These are phyloP conservation scores for Paecilomyces sp. DNA, from an alignment of 2,329 filamentous ascomycete species.

Conservation along the genomic window DNA sequence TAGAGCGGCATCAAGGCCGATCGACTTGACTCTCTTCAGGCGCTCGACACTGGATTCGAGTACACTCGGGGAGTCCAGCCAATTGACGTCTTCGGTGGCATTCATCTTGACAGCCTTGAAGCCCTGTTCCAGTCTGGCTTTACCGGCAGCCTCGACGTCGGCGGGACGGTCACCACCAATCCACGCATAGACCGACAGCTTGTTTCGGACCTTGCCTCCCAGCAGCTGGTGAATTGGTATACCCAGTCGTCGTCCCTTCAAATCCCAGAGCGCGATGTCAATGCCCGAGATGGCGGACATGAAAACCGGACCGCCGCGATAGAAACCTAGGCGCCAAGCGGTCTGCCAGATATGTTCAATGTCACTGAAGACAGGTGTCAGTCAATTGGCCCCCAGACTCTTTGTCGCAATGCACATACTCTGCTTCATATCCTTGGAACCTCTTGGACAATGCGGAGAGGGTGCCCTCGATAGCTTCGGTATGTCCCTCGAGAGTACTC, in stretches of 20 bases:
- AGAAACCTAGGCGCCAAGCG: conserved; percentile 65
- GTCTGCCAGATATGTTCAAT: conserved; percentile 78
- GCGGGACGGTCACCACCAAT: conserved; percentile 66
- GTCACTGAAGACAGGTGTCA: conserved; percentile 42
- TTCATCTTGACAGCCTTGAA: conserved; percentile 63
- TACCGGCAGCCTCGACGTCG: conserved; percentile 58
- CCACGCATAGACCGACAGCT: conserved; percentile 68
- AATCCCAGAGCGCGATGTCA: conserved; percentile 73
- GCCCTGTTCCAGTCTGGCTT: conserved; percentile 33
- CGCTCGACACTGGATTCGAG: conserved; percentile 60
- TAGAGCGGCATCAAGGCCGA: conserved; percentile 66
- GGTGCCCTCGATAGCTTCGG: conserved; percentile 66
- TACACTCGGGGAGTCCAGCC: conserved; percentile 64
- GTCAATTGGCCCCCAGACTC: conserved; percentile 1
- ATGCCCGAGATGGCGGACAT: conserved; percentile 73
- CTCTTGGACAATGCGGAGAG: conserved; percentile 59
- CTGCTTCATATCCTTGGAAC: conserved; percentile 61
- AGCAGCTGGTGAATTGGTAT: conserved; percentile 68
- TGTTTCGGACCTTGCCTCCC: conserved; percentile 64
- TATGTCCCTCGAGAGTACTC: conserved; percentile 66
- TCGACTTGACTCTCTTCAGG: conserved; percentile 59
- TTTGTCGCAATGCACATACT: conserved; percentile 40
- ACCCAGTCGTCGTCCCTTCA: conserved; percentile 58
- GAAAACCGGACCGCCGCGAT: conserved; percentile 70
- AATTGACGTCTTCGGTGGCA: conserved; percentile 66